A percentile compares a stretch with the other conserved stretches of the same genome.
Conservation (phyloP, 1,284 basidiomycete genomes). For the Sutorius eximius region DNA sequence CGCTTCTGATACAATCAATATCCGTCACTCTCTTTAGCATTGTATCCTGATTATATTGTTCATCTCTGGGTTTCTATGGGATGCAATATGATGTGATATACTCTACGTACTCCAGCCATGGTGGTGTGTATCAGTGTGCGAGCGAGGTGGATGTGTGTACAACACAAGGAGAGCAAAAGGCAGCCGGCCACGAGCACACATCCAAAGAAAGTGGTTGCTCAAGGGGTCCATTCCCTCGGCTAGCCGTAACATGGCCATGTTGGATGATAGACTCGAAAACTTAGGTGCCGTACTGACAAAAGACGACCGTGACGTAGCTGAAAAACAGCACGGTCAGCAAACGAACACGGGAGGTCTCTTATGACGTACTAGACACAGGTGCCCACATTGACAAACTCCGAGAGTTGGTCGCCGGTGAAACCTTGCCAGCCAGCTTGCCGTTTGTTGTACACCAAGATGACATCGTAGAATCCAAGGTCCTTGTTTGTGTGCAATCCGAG, state of each 20-base stretch:
- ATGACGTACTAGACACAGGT: slow-evolving; percentile 42
- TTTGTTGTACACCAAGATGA: slow-evolving; percentile 42
- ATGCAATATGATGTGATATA: too few species aligned
- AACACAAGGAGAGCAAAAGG: too few species aligned
- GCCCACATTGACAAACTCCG: slow-evolving; percentile 35
- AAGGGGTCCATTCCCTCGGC: slow-evolving; percentile 42
- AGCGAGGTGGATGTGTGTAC: too few species aligned
- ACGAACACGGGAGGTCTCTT: slow-evolving; percentile 20
- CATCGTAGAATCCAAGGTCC: slow-evolving; percentile 37
- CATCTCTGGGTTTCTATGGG: too few species aligned
- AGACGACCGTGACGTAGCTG: slow-evolving; percentile 43
- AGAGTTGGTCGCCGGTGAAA: slow-evolving; percentile 28
- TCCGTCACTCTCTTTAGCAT: too few species aligned
- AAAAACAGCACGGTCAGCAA: background rate
- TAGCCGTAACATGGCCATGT: slow-evolving; percentile 55
- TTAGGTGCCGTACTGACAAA: slow-evolving; percentile 39
- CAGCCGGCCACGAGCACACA: too few species aligned
- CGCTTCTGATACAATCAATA: too few species aligned
- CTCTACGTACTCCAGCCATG: too few species aligned
- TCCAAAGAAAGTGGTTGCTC: slow-evolving; percentile 45
- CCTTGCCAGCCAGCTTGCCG: slow-evolving; percentile 39
- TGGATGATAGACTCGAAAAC: slow-evolving; percentile 62
- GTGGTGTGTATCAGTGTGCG: too few species aligned
- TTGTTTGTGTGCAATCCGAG: slow-evolving; percentile 34
- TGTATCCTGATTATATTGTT: too few species aligned